Evolutionary conservation across 2,329 filamentous ascomycete species (phyloP).

Genomic region (Colletotrichum shisoi): DNA sequence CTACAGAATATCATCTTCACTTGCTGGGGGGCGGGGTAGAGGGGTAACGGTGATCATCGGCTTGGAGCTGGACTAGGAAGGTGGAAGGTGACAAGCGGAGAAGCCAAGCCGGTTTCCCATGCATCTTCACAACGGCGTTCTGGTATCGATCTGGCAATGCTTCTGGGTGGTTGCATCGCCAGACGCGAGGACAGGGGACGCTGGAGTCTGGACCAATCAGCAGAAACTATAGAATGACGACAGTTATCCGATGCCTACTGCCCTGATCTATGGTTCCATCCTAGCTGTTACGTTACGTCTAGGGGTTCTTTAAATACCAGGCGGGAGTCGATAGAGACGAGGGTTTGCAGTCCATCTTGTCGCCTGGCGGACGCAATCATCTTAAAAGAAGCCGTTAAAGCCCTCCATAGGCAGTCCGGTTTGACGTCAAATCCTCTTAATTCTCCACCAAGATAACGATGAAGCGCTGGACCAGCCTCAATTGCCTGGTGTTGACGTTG

Average conservation of each 20-base stretch:
- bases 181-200: background rate
- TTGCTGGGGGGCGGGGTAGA: background rate
- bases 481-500: background rate
- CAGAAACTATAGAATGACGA: background rate
- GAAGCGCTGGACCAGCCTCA: background rate
- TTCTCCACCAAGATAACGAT: background rate
- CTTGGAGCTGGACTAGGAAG: constrained; percentile 13
- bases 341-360: background rate
- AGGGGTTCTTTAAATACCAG: background rate
- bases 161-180: background rate
- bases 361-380: background rate
- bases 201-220: background rate
- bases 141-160: background rate
- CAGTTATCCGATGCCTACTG: too few relatives aligned
- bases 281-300: constrained; percentile 16
- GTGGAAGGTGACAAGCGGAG: constrained; percentile 12
- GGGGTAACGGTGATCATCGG: background rate
- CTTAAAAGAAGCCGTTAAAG: background rate
- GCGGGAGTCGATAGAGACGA: background rate
- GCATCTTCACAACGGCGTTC: background rate
- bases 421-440: too few relatives aligned
- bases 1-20: background rate
- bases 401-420: background rate
- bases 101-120: constrained; percentile 9
- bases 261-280: background rate